phyloP scores from a whole-genome alignment of 495 filamentous ascomycete genomes.

The Penicillium coffeae region DNA sequence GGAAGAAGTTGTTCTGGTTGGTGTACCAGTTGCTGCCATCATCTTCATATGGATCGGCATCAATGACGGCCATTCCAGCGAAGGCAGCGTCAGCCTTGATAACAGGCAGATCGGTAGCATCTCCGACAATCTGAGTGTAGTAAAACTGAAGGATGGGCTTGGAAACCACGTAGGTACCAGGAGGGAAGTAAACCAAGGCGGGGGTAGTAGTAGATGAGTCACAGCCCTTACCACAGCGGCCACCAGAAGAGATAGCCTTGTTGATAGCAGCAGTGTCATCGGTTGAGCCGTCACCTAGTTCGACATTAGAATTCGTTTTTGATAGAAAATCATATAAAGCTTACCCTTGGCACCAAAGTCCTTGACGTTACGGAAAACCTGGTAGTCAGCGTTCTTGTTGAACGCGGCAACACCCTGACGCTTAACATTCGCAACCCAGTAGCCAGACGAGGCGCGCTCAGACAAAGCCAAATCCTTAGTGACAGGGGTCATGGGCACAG shows the following conservation, averaged over 20 bases:
- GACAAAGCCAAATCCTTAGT: constrained; percentile 15
- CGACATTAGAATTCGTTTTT: constrained; percentile 20
- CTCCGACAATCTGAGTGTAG: constrained; percentile 78
- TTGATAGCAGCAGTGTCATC: constrained; percentile 93
- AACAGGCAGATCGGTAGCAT: constrained; percentile 64
- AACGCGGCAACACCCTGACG: constrained; percentile 69
- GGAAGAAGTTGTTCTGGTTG: constrained; percentile 99
- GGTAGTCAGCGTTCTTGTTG: constrained; percentile 52
- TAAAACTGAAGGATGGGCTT: constrained; percentile 69
- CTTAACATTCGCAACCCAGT: constrained; percentile 72
- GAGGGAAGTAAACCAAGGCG: constrained; percentile 76
- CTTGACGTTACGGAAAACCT: constrained; percentile 83
- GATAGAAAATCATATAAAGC: neutral
- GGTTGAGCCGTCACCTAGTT: constrained; percentile 64
- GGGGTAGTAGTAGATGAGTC: constrained; percentile 76
- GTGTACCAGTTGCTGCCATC: constrained; percentile 69
- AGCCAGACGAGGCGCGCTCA: constrained; percentile 36
- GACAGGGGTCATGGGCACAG: constrained; percentile 32
- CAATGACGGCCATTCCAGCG: constrained; percentile 82
- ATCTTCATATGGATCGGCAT: constrained; percentile 76
- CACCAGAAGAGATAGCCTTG: constrained; percentile 68
- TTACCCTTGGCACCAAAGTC: constrained; percentile 73
- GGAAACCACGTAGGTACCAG: constrained; percentile 70
- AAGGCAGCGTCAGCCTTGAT: constrained; percentile 74
- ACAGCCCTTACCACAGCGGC: constrained; percentile 73